Evolutionary conservation across 345 rosid species (phyloP).

Genomic region (Eucalyptus guilfoylei): DNA sequence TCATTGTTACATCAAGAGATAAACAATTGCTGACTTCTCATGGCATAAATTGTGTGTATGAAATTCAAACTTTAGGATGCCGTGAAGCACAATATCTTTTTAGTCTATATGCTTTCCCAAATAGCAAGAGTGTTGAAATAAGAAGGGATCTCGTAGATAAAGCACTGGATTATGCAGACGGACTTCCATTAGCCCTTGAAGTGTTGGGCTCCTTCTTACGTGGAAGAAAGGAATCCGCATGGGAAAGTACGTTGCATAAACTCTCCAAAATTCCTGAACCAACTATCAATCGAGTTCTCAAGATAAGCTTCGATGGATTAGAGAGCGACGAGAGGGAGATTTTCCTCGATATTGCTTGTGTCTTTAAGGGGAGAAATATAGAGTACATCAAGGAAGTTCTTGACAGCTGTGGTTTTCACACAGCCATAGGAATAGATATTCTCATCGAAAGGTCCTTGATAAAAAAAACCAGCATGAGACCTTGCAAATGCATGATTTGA

Average conservation of each 20-base stretch:
- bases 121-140: not conserved
- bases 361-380: not conserved
- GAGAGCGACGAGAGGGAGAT: fast-evolving
- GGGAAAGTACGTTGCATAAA: not conserved
- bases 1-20: not conserved
- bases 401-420: fast-evolving
- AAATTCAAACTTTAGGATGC: fast-evolving
- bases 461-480: fast-evolving
- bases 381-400: not conserved
- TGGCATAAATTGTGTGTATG: not conserved
- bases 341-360: not conserved
- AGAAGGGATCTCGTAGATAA: not conserved
- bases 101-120: fast-evolving
- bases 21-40: not conserved
- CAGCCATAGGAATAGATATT: not conserved
- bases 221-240: not conserved
- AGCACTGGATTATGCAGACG: fast-evolving
- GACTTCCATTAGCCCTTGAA: not conserved
- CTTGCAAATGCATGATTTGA: not conserved
- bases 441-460: not conserved
- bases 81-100: fast-evolving
- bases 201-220: not conserved
- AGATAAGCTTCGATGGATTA: not conserved
- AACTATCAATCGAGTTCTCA: not conserved
- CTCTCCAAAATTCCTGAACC: not conserved